A percentile compares a stretch with the other conserved stretches of the same genome.
Evolutionary conservation across 2,329 filamentous ascomycete genomes (phyloP).

Genomic region (Shiraia sp.): DNA sequence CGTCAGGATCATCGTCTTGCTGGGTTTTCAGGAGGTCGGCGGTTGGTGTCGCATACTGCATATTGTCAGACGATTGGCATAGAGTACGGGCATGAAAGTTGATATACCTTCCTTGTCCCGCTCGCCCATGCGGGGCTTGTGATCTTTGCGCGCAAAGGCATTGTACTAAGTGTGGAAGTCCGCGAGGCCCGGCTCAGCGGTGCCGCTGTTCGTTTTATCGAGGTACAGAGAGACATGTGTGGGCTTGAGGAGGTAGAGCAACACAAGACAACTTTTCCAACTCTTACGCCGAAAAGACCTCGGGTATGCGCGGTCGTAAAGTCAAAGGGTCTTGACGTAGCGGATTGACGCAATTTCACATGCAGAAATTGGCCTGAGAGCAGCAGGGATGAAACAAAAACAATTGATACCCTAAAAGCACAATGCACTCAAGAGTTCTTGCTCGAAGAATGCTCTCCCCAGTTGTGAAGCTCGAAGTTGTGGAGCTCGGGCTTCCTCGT

Average conservation of each 20-base stretch:
- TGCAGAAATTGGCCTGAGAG: not conserved
- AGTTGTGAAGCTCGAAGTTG: conserved; percentile 17
- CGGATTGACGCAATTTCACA: not conserved
- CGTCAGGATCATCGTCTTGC: conserved; percentile 74
- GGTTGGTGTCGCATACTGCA: conserved; percentile 42
- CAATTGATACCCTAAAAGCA: too few species aligned
- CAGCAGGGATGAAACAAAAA: not conserved
- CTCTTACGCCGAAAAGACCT: conserved; percentile 41
- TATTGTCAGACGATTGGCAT: conserved; percentile 12
- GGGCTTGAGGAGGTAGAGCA: conserved; percentile 11
- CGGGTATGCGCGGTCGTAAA: conserved; percentile 35
- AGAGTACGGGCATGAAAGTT: conserved; percentile 3
- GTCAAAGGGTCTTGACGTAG: not conserved
- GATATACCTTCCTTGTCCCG: conserved; percentile 55
- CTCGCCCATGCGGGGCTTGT: conserved; percentile 60
- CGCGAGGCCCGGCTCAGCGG: conserved; percentile 46
- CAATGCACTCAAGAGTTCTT: too few species aligned
- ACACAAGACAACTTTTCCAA: conserved; percentile 24
- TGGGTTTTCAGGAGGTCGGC: conserved; percentile 55
- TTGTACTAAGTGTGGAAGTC: conserved; percentile 47
- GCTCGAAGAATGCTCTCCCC: too few species aligned
- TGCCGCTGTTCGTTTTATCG: conserved; percentile 45
- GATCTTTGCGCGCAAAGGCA: conserved; percentile 83
- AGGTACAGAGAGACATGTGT: conserved; percentile 53
- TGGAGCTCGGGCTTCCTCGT: conserved; percentile 17